Base-by-base conservation (phyloP, 2,329 filamentous ascomycete species). In the Tolypocladium inflatum region DNA sequence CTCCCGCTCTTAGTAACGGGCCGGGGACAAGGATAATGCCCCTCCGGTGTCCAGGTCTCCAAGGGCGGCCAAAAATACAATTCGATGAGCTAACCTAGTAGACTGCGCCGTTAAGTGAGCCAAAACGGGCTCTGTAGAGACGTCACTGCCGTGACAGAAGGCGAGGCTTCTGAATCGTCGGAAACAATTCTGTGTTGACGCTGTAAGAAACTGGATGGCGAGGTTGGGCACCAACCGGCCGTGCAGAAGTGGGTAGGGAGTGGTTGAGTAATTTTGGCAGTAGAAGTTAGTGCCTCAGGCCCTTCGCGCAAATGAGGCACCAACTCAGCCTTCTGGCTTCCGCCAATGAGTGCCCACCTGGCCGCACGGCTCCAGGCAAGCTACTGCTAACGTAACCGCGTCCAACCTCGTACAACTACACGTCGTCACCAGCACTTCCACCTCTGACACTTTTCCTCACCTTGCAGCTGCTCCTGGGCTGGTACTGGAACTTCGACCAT, bases 321-420 rank as follows among this genome's bases (percentile, higher is more conserved):
- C 67, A 62, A 65, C 62, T 63, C 69, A 72, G 70, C 71, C 70
- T 71, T 68, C 62, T 38, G 38, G 50, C 64, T 62, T 61, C 64
- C 21, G 8, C 58, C 58, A 59, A 59, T 59, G 64, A 71, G 66
- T 66, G 70, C 63, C 63, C 64, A 61, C 62, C 65, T 63, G 64
- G 65, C 67, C 62, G 62, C 61, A 62, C 66, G 56, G 58, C 70
- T 76, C 74, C 65, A 78, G 75, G 75, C 75, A 78, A 77, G 75
- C 75, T 77, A 64, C 69, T 71, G 73, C 74, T 74, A 73, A 77
- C 75, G 75, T 74, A 73, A 77, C n/a, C 75, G 74, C 75, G 74
- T 76, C 68, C 55, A 64, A 66, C 59, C 63, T 65, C 45, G 23
- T 45, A 43, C 54, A 65, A 61, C 65, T 62, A 60, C 64, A 55